These are phyloP conservation scores for Dichotomocladium elegans DNA, from an alignment of 371 early-diverging fungal genomes.

Conservation along the genomic window DNA sequence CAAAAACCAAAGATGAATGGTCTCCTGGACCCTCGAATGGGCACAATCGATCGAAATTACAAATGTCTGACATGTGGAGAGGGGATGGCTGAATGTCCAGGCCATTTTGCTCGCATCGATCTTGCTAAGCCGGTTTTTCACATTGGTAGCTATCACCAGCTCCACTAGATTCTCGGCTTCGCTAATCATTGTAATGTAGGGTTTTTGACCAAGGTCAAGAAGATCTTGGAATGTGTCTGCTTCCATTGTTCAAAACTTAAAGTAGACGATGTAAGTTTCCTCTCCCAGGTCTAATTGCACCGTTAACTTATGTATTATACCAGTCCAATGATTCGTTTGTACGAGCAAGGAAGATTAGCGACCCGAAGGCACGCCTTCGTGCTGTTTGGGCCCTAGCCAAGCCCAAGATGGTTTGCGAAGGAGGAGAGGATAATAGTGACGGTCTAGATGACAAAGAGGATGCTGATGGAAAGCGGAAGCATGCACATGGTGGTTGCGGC, in stretches of 20 bases:
- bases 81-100: slow-evolving; percentile 96
- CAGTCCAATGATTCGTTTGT: slow-evolving; percentile 73
- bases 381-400: slow-evolving; percentile 95
- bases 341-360: slow-evolving; percentile 66
- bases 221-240: slow-evolving; percentile 99
- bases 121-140: slow-evolving; percentile 98
- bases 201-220: slow-evolving; percentile 89
- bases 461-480: slow-evolving; percentile 45
- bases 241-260: slow-evolving; percentile 97
- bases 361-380: slow-evolving; percentile 77
- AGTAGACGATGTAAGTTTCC: slow-evolving; percentile 65
- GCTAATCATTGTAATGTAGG: slow-evolving; percentile 33
- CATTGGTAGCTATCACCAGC: slow-evolving; percentile 49
- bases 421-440: slow-evolving; percentile 64
- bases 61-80: slow-evolving; percentile 98
- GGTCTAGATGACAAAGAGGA: slow-evolving; percentile 47
- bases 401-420: slow-evolving; percentile 84
- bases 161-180: not conserved
- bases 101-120: slow-evolving; percentile 99
- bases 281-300: no score
- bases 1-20: slow-evolving; percentile 84
- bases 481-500: slow-evolving; percentile 92
- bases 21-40: slow-evolving; percentile 97
- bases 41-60: slow-evolving; percentile 98
- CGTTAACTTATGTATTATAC: no score